phyloP scores from a whole-genome alignment of 306 rosid genomes.

The Arachis hypogaea region DNA sequence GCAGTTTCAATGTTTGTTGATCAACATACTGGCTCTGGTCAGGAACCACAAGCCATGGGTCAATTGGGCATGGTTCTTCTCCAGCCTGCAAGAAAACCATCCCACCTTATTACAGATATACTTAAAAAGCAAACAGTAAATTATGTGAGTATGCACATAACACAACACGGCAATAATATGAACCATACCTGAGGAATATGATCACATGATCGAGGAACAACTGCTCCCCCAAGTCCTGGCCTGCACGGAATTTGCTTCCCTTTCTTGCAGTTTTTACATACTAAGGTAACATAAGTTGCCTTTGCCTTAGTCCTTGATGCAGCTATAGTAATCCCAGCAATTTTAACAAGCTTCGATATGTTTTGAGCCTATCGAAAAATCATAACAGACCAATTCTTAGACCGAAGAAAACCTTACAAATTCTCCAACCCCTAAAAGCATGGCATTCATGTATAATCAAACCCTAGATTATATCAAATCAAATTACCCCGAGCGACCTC shows the following conservation, averaged over 20 bases:
- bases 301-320: slow-evolving; percentile 97
- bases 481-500: slow-evolving; percentile 87
- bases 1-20: slow-evolving; percentile 94
- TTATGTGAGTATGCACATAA: not conserved
- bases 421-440: not conserved
- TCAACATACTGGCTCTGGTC: slow-evolving; percentile 94
- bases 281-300: slow-evolving; percentile 88
- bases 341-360: slow-evolving; percentile 83
- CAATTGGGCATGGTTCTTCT: slow-evolving; percentile 95
- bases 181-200: slow-evolving; percentile 85
- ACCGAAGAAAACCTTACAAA: not conserved
- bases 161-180: not conserved
- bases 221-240: slow-evolving; percentile 98
- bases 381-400: not conserved
- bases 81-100: slow-evolving; percentile 63
- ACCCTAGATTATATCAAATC: not conserved
- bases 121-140: not conserved
- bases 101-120: slow-evolving; percentile 16
- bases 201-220: slow-evolving; percentile 93
- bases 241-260: slow-evolving; percentile 83
- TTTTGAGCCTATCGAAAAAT: slow-evolving; percentile 67
- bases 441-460: slow-evolving; percentile 18
- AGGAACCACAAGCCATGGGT: slow-evolving; percentile 97
- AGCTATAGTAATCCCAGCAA: slow-evolving; percentile 91
- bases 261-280: slow-evolving; percentile 89